phyloP scores from a whole-genome alignment of 2,329 filamentous ascomycete species.

The Paraphaeosphaeria minitans region DNA sequence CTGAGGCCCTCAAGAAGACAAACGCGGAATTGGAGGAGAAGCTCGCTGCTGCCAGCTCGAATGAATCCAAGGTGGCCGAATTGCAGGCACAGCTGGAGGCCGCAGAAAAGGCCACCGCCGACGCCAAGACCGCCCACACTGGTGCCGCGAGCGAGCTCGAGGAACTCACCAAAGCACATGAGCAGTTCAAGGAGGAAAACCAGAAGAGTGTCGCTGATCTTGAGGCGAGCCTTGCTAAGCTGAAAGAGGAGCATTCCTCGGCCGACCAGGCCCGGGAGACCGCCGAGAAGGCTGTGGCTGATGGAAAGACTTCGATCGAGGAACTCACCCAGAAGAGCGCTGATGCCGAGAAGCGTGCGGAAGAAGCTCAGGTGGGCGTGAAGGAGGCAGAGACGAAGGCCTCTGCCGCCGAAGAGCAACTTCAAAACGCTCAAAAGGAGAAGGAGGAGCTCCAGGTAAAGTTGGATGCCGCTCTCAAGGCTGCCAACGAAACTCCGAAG shows the following conservation, averaged over 20 bases:
- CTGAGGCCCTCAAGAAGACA: conserved; percentile 3
- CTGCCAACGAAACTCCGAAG: conserved; percentile 8
- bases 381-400: conserved; percentile 11
- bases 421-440: conserved; percentile 5
- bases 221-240: neutral
- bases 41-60: neutral
- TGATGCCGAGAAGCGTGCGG: conserved; percentile 5
- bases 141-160: conserved; percentile 3
- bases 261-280: neutral
- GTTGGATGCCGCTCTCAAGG: conserved; percentile 17
- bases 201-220: conserved; percentile 42
- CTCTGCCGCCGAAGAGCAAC: neutral
- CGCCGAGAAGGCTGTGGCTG: conserved; percentile 7
- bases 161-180: conserved; percentile 2
- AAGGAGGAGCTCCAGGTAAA: conserved; percentile 19
- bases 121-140: neutral
- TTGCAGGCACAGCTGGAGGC: neutral
- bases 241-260: conserved; percentile 1
- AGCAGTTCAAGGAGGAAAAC: conserved; percentile 1
- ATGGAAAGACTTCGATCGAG: conserved; percentile 6
- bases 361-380: conserved; percentile 5
- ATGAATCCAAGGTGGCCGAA: conserved; percentile 2
- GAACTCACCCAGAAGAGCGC: conserved; percentile 5
- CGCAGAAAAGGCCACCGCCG: neutral
- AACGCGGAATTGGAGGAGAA: conserved; percentile 5